Base-by-base conservation (phyloP, 2,329 filamentous ascomycete genomes). In the Colletotrichum sp. region DNA sequence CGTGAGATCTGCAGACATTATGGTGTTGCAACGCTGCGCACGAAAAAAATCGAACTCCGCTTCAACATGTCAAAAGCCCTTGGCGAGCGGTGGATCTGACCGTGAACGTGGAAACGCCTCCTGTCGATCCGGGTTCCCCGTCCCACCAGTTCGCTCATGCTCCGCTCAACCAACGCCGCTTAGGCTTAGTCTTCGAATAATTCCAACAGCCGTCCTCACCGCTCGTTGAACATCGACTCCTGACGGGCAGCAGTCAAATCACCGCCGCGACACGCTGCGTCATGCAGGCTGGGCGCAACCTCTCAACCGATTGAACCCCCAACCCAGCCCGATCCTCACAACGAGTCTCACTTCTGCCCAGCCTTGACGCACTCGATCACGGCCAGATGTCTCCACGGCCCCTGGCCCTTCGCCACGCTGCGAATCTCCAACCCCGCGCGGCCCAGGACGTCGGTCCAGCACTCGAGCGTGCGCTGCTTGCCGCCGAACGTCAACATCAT, bases 401-500 rank as follows among this genome's bases (percentile, higher is more conserved):
- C 80, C 16, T 75, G 64, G 8, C 72, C 78, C 63, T 18, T 70
- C 34, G 71, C 79, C 14, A 82, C 77, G 36, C 78, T 73, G 16
- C 75, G 65, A n/a, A 84, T 79, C 69, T 55, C 77, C 48, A 84
- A 68, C 8, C 82, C 83, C 4, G 81, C 82, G 59, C 72, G 68
- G 7, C 63, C 68, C 4, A 79, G 74, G 10, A 85, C 66, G 2
- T 74, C 24, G 26, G 79, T 71, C 75, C 82, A 84, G 21, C 78
- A 77, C 13, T 77, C 72, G n/a, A 79, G 69, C 8, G 79, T 81
- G 13, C 83, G 78, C 78, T 85, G 81, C 72, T 84, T 85, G 26
- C 83, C 83, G 18, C 82, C 83, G 28, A 83, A 75, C 16, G 77
- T 78, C 66, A 81, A 43, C 83, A 84, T 83, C 43, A 81, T 77